Conservation (phyloP, 495 filamentous ascomycete species). For the Penicillium malachiteum region DNA sequence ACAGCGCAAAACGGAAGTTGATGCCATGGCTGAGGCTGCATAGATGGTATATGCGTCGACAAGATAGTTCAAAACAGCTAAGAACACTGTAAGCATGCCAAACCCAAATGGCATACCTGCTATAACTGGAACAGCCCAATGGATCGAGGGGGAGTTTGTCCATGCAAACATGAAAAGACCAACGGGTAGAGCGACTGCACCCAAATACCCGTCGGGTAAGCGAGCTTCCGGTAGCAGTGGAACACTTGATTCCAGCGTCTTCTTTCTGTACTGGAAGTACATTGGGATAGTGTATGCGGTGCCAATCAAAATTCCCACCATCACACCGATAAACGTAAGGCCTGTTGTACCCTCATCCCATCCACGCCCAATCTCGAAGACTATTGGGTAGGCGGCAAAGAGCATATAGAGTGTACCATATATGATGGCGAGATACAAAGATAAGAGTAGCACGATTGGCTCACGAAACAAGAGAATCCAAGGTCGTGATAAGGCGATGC, state of each 20-base stretch:
- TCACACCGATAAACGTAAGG: conserved; percentile 72
- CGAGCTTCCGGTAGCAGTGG: conserved; percentile 68
- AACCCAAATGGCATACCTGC: conserved; percentile 73
- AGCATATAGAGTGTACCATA: conserved; percentile 77
- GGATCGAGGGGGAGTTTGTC: conserved; percentile 70
- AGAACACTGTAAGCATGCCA: conserved; percentile 73
- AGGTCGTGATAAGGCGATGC: not conserved
- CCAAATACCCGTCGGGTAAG: conserved; percentile 66
- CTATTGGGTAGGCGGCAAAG: conserved; percentile 76
- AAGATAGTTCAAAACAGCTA: conserved; percentile 71
- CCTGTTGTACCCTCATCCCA: conserved; percentile 67
- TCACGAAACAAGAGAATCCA: conserved; percentile 1
- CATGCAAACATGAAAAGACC: conserved; percentile 76
- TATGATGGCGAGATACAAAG: conserved; percentile 57
- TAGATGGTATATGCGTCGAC: conserved; percentile 2
- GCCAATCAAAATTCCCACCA: conserved; percentile 61
- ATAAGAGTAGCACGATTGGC: not conserved
- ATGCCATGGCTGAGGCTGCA: not conserved
- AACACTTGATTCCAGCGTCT: conserved; percentile 67
- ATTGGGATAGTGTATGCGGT: conserved; percentile 38
- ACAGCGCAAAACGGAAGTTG: not conserved
- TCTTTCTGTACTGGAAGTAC: conserved; percentile 65
- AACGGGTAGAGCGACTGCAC: conserved; percentile 59
- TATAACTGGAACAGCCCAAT: conserved; percentile 71
- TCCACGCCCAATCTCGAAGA: conserved; percentile 66